Base-by-base conservation (phyloP, 805 yeast species). In the Metschnikowia baotianmanensis region DNA sequence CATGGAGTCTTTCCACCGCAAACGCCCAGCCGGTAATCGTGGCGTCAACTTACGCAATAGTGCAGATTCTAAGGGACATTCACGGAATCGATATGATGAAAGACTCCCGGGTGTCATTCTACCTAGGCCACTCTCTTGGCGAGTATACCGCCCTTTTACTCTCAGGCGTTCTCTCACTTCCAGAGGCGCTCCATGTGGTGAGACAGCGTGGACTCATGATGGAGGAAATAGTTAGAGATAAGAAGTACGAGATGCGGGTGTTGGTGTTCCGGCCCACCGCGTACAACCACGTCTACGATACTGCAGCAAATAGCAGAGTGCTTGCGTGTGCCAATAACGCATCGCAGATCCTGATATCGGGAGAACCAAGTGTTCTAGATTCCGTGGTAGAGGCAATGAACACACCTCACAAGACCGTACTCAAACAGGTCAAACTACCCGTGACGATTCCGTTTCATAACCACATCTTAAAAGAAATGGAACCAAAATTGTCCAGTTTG, bases 1-100 rank as follows among this genome's bases (percentile, higher is more conserved):
- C 40, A 6, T 51, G 54, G 54, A 38, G 43, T 34, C 38, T 40
- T n/a, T 38, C 47, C 28, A 50, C 56, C 13, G 41, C 54, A 31
- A 62, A 71, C 50, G 80, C 80, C 17, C 83, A 77, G 61, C 82
- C 82, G 3, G 72, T 80, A 18, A 69, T 77, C 9, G 56, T 77
- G 22, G 61, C 72, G 2, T 57, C 76, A 4, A 64, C 76, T 4
- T 46, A 38, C 33, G 41, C 45, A 22, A 15, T 44, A 10, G 19
- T 30, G 11, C 31, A 42, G 21, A 30, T 52, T 1, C 25, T 52
- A n/a, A 12, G 21, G 11, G 26, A 32, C 9, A 26, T 26, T 8
- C 34, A 43, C 32, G 51, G 48, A 20, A 25, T 52, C 17, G 47
- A 48, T 28, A 33, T 52, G 18, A 60, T 53, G 36, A 48, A 9